phyloP scores from a whole-genome alignment of 179 eudicot species.

The Gypsophila paniculata region DNA sequence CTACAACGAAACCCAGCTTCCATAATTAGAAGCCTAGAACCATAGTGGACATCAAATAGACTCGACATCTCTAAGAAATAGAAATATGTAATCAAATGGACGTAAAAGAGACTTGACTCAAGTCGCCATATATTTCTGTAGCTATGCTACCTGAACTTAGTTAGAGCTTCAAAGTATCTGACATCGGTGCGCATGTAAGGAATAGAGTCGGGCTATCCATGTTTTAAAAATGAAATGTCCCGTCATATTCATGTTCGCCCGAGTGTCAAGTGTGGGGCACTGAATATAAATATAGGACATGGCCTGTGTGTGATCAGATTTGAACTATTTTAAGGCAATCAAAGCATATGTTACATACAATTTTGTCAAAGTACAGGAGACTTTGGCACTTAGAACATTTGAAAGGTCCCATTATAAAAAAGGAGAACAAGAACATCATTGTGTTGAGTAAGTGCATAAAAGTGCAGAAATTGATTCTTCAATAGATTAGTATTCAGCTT shows the following conservation, averaged over 20 bases:
- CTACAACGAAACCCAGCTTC: neutral
- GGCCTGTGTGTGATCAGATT: conserved; percentile 2
- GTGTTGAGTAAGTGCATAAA: conserved; percentile 17
- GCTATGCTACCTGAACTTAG: neutral
- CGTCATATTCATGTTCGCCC: too few relatives aligned
- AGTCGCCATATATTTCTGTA: too few relatives aligned
- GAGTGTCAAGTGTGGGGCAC: neutral
- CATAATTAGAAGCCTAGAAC: neutral
- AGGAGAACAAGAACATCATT: conserved; percentile 27
- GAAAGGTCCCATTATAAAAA: conserved; percentile 25
- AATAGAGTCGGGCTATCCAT: neutral
- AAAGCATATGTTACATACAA: conserved; percentile 15
- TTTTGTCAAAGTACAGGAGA: conserved; percentile 8
- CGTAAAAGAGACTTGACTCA: too few relatives aligned
- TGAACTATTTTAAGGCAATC: conserved; percentile 20
- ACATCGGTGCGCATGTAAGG: too few relatives aligned
- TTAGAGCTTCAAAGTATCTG: too few relatives aligned
- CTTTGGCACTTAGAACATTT: conserved; percentile 21
- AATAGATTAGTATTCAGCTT: conserved; percentile 6
- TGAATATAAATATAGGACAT: too few relatives aligned
- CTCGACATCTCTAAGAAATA: too few relatives aligned
- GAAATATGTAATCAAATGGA: too few relatives aligned
- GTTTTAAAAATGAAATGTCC: too few relatives aligned
- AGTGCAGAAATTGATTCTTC: conserved; percentile 18
- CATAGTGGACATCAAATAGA: neutral